These are phyloP conservation scores for Aaosphaeria pasadenensis DNA, from an alignment of 2,329 filamentous ascomycete genomes.

Conservation along the genomic window DNA sequence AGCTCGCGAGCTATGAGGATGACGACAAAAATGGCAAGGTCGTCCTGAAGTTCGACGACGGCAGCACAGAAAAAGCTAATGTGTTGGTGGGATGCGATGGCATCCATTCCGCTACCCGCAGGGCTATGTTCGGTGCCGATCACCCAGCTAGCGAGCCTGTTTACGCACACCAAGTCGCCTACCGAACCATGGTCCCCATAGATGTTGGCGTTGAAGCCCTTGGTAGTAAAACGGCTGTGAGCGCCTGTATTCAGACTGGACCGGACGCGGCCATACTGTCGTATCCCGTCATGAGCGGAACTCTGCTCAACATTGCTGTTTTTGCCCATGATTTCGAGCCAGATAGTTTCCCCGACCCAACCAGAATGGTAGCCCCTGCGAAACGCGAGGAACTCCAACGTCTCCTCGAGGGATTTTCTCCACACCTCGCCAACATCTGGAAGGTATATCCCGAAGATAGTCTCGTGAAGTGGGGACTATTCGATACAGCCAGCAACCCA, in stretches of 20 bases:
- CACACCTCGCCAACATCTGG: not conserved
- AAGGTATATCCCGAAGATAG: not conserved
- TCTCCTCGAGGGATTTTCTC: not conserved
- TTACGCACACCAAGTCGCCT: constrained; percentile 9
- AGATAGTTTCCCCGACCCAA: not conserved
- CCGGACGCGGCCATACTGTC: not conserved
- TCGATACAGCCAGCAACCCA: not conserved
- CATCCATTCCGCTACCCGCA: constrained; percentile 27
- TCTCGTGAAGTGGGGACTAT: not conserved
- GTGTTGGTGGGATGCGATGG: constrained; percentile 46
- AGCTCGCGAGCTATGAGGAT: not conserved
- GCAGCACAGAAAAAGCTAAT: constrained; percentile 39
- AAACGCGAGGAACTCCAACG: not conserved
- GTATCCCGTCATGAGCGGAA: not conserved
- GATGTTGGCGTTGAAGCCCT: constrained; percentile 32
- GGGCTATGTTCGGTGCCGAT: not conserved
- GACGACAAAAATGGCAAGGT: constrained; percentile 7
- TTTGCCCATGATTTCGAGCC: not conserved
- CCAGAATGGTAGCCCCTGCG: not conserved
- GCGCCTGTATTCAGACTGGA: constrained; percentile 10
- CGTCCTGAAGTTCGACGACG: constrained; percentile 44
- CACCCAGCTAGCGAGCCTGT: constrained; percentile 3
- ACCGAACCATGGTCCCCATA: constrained; percentile 19
- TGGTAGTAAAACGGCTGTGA: constrained; percentile 8
- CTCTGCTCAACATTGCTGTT: not conserved